A percentile compares a stretch with the other conserved stretches of the same genome.
Evolutionary conservation across 2,329 filamentous ascomycete genomes (phyloP).

Genomic region (Helminthosporium solani): DNA sequence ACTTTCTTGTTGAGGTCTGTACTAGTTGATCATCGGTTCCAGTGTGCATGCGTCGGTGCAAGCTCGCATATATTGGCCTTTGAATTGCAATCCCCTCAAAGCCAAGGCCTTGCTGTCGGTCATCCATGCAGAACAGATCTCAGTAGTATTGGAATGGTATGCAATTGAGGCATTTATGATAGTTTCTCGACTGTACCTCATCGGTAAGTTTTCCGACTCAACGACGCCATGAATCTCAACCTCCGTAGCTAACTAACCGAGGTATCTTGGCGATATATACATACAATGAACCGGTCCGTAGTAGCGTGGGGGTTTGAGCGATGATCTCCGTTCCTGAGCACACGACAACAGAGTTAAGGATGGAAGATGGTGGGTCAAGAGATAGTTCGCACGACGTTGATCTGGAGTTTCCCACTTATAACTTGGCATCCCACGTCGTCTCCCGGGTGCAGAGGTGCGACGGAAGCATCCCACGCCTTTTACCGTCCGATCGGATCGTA

Average conservation of each 20-base stretch:
- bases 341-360: conserved; percentile 1
- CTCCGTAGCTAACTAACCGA: no score
- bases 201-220: background rate
- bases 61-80: background rate
- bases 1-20: background rate
- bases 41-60: background rate
- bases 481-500: background rate
- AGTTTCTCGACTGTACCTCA: background rate
- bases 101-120: background rate
- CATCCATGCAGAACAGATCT: background rate
- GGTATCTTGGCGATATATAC: background rate
- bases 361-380: background rate
- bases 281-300: background rate
- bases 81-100: background rate
- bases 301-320: background rate
- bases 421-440: conserved; percentile 4
- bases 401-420: background rate
- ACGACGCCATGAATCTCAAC: background rate
- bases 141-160: background rate
- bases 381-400: background rate
- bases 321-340: conserved; percentile 1
- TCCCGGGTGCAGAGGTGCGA: background rate
- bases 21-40: background rate
- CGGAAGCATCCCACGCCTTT: conserved; percentile 1
- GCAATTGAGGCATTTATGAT: conserved; percentile 2